Evolutionary conservation across 2,329 filamentous ascomycete genomes (phyloP), one percentile per base, ranked within the genome.

Genomic region (Akanthomyces uredinophilus): DNA sequence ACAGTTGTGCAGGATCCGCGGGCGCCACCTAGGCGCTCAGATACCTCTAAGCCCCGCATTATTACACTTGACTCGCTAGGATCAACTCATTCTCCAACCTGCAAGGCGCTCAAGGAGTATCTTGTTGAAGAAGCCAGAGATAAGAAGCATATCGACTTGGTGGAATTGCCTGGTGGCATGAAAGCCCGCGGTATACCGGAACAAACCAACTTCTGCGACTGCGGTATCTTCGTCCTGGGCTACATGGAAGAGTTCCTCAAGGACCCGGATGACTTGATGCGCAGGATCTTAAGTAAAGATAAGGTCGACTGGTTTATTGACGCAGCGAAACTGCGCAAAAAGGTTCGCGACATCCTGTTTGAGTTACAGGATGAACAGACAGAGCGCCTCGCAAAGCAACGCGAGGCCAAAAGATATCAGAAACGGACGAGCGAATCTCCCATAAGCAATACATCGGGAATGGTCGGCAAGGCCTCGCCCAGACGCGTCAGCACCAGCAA

Each of bases 1-100:
- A 13, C 5, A 11, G 20, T 6, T 8, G 27, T n/a, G n/a, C 35
- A 44, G 20, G 37, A 14, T 22, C 5, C 52, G 18, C 62, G 69
- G 6, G 65, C 65, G 3, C 63, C 65, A 4, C 37, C 61, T 16
- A 69, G 68, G 27, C 71, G 67, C 57, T 60, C 66, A 62, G 78
- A 84, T 59, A 75, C 78, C 1, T 77, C 76, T 10, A 80, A 86
- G 56, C 86, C 91, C 1, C 83, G 85, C 41, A 92, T 98, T 65
- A 87, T 98, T 65, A 92, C 91, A 0, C 83, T 98, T 29, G 95
- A 99, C 73, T 98, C 95, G 0, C 80, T 98, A 1, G 87, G 87
- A n/a, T 69, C 74, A 5, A 51, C 78, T 0, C 91, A 93, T 67
- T 79, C 83, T 1, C 76, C 79, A 1, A 90, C 91, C 6, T 85